Conservation (phyloP, 768 basidiomycete genomes). For the Chalciporus piperatus region DNA sequence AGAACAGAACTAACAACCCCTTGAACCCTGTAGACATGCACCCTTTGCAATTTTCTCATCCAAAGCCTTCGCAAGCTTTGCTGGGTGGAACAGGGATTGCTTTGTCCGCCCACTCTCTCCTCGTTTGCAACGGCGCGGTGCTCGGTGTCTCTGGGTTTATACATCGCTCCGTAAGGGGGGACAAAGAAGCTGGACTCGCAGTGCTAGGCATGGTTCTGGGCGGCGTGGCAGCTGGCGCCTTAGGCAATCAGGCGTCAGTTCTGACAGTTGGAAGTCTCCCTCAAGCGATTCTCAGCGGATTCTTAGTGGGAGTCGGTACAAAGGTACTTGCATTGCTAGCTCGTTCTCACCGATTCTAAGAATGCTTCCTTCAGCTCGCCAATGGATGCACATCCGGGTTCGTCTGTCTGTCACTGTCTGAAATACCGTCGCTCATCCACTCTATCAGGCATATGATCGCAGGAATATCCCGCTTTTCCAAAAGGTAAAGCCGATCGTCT, state of each 20-base stretch:
- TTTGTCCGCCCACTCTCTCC: constrained; percentile 48
- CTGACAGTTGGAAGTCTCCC: constrained; percentile 29
- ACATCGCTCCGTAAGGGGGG: constrained; percentile 47
- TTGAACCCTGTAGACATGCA: no score
- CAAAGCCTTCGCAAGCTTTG: constrained; percentile 50
- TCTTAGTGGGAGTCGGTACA: constrained; percentile 57
- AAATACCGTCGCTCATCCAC: neutral
- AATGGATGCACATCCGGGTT: constrained; percentile 70
- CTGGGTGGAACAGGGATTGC: constrained; percentile 54
- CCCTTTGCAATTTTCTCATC: constrained; percentile 6
- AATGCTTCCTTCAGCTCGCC: constrained; percentile 37
- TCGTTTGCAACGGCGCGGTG: constrained; percentile 52
- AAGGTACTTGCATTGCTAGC: constrained; percentile 39
- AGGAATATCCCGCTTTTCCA: constrained; percentile 55
- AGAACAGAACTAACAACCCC: no score
- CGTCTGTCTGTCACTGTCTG: neutral
- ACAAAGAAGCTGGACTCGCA: constrained; percentile 40
- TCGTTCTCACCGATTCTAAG: neutral
- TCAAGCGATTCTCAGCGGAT: constrained; percentile 43
- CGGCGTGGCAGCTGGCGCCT: constrained; percentile 41
- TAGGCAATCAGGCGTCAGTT: constrained; percentile 30
- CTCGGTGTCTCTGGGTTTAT: constrained; percentile 65
- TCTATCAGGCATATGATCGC: constrained; percentile 57
- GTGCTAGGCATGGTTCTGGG: constrained; percentile 48
- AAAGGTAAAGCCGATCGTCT: constrained; percentile 38